Percentiles rank a stretch among this genome's conserved stretches.
Conservation (phyloP, 768 basidiomycete genomes). For the Panellus pusillus region DNA sequence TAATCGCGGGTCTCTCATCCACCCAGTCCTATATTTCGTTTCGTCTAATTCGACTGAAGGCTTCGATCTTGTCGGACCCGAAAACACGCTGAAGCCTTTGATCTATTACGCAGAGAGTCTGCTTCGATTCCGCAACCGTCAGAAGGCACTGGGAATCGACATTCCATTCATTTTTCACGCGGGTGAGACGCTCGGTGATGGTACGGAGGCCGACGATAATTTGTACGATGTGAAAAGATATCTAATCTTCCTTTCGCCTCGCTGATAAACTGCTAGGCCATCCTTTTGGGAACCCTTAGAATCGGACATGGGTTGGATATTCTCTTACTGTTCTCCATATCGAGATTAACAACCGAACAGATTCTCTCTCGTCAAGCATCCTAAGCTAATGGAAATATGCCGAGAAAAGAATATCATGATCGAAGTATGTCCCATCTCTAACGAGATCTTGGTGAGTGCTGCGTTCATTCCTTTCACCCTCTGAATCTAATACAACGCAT, state of each 20-base stretch:
- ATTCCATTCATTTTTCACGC: constrained; percentile 82
- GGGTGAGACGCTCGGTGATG: constrained; percentile 80
- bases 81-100: constrained; percentile 60
- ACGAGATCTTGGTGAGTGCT: constrained; percentile 64
- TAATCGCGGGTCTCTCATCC: constrained; percentile 60
- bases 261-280: constrained; percentile 35
- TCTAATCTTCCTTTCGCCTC: no score
- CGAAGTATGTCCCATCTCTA: constrained; percentile 82
- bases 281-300: constrained; percentile 73
- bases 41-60: constrained; percentile 38
- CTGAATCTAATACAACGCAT: neutral
- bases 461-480: neutral
- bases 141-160: constrained; percentile 56
- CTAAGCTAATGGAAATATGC: constrained; percentile 67
- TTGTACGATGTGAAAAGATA: constrained; percentile 51
- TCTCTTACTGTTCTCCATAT: neutral
- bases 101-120: constrained; percentile 63
- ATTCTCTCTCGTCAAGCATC: constrained; percentile 77
- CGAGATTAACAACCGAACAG: constrained; percentile 32
- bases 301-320: constrained; percentile 73
- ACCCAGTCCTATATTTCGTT: neutral
- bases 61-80: constrained; percentile 81
- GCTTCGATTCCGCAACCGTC: constrained; percentile 55
- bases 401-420: constrained; percentile 61
- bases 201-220: constrained; percentile 66